These are phyloP conservation scores for Exserohilum rostratum DNA, from an alignment of 2,329 filamentous ascomycete genomes.

Conservation along the genomic window DNA sequence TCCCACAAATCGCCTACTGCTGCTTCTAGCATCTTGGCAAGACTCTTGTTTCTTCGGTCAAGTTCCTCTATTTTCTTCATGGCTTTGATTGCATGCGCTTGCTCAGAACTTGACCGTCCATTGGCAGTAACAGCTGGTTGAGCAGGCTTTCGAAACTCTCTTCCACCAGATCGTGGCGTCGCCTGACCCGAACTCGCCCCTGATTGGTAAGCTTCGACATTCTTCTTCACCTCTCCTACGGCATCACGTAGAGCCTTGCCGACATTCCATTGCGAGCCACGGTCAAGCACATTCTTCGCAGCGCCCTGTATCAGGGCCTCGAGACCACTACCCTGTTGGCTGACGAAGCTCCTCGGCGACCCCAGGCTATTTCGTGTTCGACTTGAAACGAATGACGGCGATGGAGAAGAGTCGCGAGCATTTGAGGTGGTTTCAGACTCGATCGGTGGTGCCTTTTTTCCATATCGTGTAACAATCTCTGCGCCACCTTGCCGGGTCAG, in stretches of 20 bases:
- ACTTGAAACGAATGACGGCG: constrained; percentile 30
- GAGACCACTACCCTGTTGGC: constrained; percentile 53
- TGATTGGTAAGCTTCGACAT: constrained; percentile 69
- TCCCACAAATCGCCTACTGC: constrained; percentile 68
- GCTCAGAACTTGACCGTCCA: constrained; percentile 27
- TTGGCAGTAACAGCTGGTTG: constrained; percentile 27
- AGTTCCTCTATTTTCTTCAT: constrained; percentile 51
- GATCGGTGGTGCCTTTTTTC: constrained; percentile 51
- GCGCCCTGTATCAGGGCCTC: constrained; percentile 78
- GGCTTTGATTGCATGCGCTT: constrained; percentile 29
- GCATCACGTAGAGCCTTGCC: constrained; percentile 83
- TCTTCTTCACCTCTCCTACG: constrained; percentile 78
- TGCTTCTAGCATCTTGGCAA: constrained; percentile 72
- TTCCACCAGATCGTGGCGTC: constrained; percentile 42
- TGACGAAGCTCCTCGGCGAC: constrained; percentile 36
- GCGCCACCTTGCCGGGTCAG: constrained; percentile 67
- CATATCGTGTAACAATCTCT: constrained; percentile 73
- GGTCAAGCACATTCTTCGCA: constrained; percentile 74
- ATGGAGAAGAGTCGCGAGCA: constrained; percentile 37
- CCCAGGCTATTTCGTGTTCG: constrained; percentile 36
- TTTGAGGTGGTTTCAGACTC: constrained; percentile 32
- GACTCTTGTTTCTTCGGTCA: constrained; percentile 68
- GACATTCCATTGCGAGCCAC: constrained; percentile 76
- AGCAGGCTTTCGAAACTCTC: constrained; percentile 43
- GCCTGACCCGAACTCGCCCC: constrained; percentile 35